A percentile compares a stretch with the other conserved stretches of the same genome.
Evolutionary conservation across 495 filamentous ascomycete species (phyloP).

Genomic region (Penicillium lividum): DNA sequence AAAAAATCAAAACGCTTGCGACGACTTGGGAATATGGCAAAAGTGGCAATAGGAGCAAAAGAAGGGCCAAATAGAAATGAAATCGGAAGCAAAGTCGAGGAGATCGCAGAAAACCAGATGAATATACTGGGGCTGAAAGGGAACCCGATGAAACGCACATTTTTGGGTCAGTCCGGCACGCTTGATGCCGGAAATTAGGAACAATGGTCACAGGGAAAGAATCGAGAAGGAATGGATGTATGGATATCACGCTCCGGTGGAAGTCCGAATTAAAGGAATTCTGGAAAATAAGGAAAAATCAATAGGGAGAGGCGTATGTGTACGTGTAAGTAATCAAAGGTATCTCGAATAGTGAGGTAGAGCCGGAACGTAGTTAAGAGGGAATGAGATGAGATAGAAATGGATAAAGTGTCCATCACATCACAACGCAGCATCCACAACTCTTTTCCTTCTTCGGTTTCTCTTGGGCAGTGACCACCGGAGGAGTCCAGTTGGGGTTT

Average conservation of each 20-base stretch:
- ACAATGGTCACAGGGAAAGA: constrained; percentile 18
- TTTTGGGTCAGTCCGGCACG: constrained; percentile 5
- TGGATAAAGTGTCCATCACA: constrained; percentile 36
- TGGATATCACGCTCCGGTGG: constrained; percentile 21
- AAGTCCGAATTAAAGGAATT: constrained; percentile 20
- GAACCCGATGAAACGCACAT: neutral
- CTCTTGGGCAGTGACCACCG: constrained; percentile 39
- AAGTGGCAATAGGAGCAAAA: constrained; percentile 22
- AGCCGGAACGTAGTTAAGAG: neutral
- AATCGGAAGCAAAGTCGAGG: constrained; percentile 8
- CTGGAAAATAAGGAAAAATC: constrained; percentile 17
- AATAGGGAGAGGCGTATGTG: constrained; percentile 6
- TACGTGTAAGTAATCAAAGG: constrained; percentile 15
- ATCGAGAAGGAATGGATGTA: constrained; percentile 22
- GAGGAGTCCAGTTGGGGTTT: constrained; percentile 41
- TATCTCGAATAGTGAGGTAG: constrained; percentile 13
- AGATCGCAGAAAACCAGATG: neutral
- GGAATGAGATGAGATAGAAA: constrained; percentile 1
- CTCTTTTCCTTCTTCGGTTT: constrained; percentile 45
- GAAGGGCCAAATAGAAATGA: constrained; percentile 27
- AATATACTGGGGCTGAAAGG: neutral
- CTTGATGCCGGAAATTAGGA: constrained; percentile 1
- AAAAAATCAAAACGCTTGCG: constrained; percentile 23
- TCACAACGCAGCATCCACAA: constrained; percentile 56
- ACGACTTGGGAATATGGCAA: constrained; percentile 40